Base-by-base conservation (phyloP, 352 stramenopile genomes). In the Globisporangium takayamanum region DNA sequence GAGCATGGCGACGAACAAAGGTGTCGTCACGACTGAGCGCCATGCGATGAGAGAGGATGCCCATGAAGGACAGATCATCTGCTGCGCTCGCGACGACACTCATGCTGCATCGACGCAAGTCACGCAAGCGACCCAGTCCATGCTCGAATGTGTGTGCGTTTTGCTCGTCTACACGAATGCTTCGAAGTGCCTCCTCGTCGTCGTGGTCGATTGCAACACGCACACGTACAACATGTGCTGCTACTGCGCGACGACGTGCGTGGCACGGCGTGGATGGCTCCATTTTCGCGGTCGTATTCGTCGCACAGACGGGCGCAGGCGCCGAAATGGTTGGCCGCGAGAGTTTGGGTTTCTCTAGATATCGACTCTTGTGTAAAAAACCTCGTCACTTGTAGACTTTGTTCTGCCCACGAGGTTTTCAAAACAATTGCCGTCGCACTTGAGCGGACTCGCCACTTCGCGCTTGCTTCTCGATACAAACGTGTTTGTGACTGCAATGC, bases 221-320 rank as follows among this genome's bases (percentile, higher is more conserved):
- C 41, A 49, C 44, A 49, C n/a, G 10, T 3, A 30, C 44, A 20
- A 18, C 11, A 28, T 8, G 18, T 20, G 41, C 14, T 12, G 33
- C 39, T 42, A 16, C 37, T 15, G 37, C 42, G 20, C 15, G 28
- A 33, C 28, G 28, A 25, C 44, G 16, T 25, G 44, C 42, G 42
- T 47, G 42, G 42, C 42, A 47, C 37, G 14, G 37, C 39, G 16
- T 46, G n/a, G 44, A 49, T 37, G 41, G 39, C 22, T 59, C 53
- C 42, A 42, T 59, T 41, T n/a, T 52, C 10, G 18, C 28, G 33
- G 33, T 39, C 33, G 44, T n/a, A 18, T 4, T 49, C 33, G n/a
- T 26, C 16, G 0, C 44, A 26, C 18, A 25, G 44, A 22, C n/a
- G 44, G 16, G 44, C 44, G n/a, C 20, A 26, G 44, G 5, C 7